Base-by-base conservation (phyloP, 176 grass and related monocot genomes). In the Pontederia crassipes region DNA sequence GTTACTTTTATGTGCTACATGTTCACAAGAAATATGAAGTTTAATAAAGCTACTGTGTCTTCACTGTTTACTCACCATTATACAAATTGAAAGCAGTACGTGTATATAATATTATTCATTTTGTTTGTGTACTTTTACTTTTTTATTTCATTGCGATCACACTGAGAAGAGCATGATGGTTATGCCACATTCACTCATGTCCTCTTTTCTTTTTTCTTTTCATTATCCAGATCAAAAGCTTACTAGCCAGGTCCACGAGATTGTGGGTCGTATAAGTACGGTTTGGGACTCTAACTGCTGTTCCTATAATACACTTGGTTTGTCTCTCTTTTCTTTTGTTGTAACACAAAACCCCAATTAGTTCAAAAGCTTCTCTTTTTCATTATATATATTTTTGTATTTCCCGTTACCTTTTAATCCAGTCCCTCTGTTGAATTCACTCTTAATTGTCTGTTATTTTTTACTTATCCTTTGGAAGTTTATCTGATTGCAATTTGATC, bases 181-280 rank as follows among this genome's bases (percentile, higher is more conserved):
- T 14, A 8, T 50, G 18, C 20, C 17, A 8, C 62, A 24, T 49
- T 4, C 6, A 27, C 45, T 16, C 18, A 46, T 9, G 60, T 32
- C 49, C 4, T 65, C 45, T 28, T 8, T 78, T 20, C 10, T 58
- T 20, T 61, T 82, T 53, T 68, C 28, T 67, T 77, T 12, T n/a
- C n/a, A n/a, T n/a, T n/a, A n/a, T 69, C 64, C 68, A 98, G 93
- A 98, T 88, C 93, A 98, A 82, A 98, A 92, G 79, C 81, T 98
- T 66, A 98, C 93, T 4, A 98, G 93, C 61, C 93, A 98, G 64
- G 93, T 98, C 14, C 93, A 98, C 58, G 93, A 98, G 85, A 98
- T 98, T 81, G 93, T 98, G 75, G 93, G 93, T 17, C 87, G 93
- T 45, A 98, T 98, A 75, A 98, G 92, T 69, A 46, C 87, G 93